Evolutionary conservation across 179 eudicot species (phyloP), one percentile per base, ranked within the genome.

Genomic region (Actinidia arguta): DNA sequence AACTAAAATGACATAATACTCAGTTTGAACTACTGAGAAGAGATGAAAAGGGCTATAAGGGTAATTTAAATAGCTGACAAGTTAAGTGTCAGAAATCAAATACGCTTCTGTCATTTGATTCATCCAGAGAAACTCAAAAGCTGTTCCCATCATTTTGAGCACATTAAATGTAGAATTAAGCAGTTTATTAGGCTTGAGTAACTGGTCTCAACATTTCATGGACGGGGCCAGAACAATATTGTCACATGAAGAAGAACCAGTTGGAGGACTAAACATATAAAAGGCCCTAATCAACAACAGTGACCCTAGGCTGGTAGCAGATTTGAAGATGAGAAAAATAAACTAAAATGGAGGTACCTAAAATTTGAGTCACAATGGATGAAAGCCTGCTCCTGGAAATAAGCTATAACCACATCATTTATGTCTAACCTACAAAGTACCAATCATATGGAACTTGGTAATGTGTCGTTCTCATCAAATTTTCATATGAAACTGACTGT

Each of bases 1-100:
- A 63, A 36, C 18, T 46, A 51, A 79, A 31, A 36, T n/a, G 31
- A 31, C 8, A 36, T 13, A 18, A 64, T 64, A 46, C 54, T 68
- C 8, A 55, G 42, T 68, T 36, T 69, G 54, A n/a, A 80, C 74
- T 44, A 22, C n/a, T 54, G 64, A 16, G n/a, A 79, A 54, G 52
- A 64, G 46, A 68, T 0, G 44, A 31, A 36, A 55, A 11, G 46
- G 10, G 17, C 46, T 20, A 6, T 20, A 8, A 11, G 73, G n/a
- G 56, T 27, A 51, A 8, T n/a, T 69, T 50, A 31, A 20, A 75
- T 18, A 13, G 25, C 67, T 78, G 36, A 27, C 62, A 7, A 68
- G 36, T n/a, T 36, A 55, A 54, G 42, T 22, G 55, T 66, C 14
- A 67, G n/a, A 50, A 69, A 31, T n/a, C 14, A n/a, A 18, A n/a